These are phyloP conservation scores for Hypomyces perniciosus DNA, from an alignment of 2,329 filamentous ascomycete genomes.

Conservation along the genomic window DNA sequence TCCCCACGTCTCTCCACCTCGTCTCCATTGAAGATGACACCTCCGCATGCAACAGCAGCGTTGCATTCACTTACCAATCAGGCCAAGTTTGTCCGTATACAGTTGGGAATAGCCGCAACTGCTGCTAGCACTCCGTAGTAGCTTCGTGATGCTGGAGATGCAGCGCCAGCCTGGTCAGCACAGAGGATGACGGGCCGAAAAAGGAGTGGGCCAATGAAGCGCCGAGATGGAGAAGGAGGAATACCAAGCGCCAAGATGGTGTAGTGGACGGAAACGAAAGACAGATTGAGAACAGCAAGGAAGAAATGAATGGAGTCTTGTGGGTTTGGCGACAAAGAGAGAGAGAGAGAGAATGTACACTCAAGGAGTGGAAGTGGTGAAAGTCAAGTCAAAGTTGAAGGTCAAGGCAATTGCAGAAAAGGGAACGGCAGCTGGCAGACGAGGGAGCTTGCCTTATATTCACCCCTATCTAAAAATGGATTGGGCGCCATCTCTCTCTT, in stretches of 20 bases:
- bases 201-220: slow-evolving; percentile 10
- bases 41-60: slow-evolving; percentile 1
- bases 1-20: neutral
- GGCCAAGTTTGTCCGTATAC: slow-evolving; percentile 1
- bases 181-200: slow-evolving; percentile 12
- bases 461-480: slow-evolving; percentile 1
- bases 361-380: neutral
- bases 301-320: neutral
- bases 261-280: neutral
- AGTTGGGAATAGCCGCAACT: neutral
- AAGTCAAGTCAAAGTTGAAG: neutral
- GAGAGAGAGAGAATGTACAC: neutral
- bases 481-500: no score
- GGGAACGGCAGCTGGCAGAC: neutral
- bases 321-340: neutral
- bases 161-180: neutral
- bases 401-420: neutral
- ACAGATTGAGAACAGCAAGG: neutral
- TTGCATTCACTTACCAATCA: slow-evolving; percentile 14
- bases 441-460: slow-evolving; percentile 9
- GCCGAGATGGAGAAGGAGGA: neutral
- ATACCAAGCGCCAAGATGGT: slow-evolving; percentile 5
- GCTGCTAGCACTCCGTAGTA: slow-evolving; percentile 1
- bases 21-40: slow-evolving; percentile 1
- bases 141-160: neutral